Percentiles rank a stretch among this genome's conserved stretches.
Evolutionary conservation across 177 flowering plant genomes (phyloP).

Genomic region (Telopea speciosissima): DNA sequence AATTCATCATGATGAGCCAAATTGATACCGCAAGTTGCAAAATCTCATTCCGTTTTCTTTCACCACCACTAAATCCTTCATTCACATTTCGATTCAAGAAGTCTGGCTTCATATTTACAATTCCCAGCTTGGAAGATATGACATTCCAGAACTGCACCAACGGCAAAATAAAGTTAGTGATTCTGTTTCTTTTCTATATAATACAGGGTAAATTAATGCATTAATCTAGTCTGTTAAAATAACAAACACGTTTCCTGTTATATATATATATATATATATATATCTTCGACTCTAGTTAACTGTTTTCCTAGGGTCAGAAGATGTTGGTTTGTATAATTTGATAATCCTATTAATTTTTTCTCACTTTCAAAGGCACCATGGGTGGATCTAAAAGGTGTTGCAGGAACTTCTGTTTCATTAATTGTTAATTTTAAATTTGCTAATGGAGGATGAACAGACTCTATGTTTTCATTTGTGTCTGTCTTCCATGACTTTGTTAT

Average conservation of each 20-base stretch:
- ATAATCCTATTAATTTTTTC: too few species aligned
- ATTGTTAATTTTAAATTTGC: too few species aligned
- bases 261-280: background rate
- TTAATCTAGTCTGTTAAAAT: background rate
- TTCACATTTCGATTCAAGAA: slow-evolving; percentile 91
- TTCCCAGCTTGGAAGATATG: slow-evolving; percentile 55
- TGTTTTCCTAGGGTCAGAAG: too few species aligned
- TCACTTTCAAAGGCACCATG: too few species aligned
- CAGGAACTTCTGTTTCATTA: too few species aligned
- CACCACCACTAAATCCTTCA: slow-evolving; percentile 99
- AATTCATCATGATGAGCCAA: slow-evolving; percentile 5
- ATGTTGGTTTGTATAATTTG: too few species aligned
- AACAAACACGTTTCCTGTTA: background rate
- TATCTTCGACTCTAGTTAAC: too few species aligned
- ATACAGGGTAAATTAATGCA: background rate
- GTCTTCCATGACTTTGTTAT: too few species aligned
- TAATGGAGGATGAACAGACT: too few species aligned
- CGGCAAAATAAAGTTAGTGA: slow-evolving; percentile 4
- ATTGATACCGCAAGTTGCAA: slow-evolving; percentile 87
- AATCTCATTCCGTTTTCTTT: slow-evolving; percentile 94
- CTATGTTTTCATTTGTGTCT: too few species aligned
- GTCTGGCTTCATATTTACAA: slow-evolving; percentile 75
- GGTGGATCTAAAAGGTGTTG: too few species aligned
- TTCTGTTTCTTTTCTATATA: background rate
- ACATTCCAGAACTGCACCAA: slow-evolving; percentile 65